Evolutionary conservation across 148 eudicot species (phyloP).

Genomic region (Vaccinium macrocarpon): DNA sequence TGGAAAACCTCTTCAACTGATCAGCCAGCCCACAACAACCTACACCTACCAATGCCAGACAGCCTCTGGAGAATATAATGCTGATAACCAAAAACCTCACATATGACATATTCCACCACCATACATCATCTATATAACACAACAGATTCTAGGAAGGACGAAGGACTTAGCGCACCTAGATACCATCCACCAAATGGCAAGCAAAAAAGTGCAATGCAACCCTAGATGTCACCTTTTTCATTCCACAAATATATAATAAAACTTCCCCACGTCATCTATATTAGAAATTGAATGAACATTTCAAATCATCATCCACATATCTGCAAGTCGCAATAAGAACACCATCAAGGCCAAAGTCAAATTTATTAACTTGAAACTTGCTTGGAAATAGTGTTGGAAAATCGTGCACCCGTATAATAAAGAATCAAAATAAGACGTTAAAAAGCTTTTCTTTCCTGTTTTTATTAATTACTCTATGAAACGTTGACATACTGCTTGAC

Average conservation of each 20-base stretch:
- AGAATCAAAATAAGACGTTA: background rate
- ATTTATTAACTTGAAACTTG: background rate
- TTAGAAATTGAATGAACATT: background rate
- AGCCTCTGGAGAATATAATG: background rate
- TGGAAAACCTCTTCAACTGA: background rate
- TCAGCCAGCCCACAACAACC: background rate
- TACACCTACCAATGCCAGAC: background rate
- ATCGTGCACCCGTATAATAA: background rate
- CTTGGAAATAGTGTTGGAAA: background rate
- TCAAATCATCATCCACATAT: background rate
- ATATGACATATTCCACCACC: background rate
- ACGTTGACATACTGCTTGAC: too few species aligned
- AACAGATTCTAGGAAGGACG: background rate
- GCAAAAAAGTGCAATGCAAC: background rate
- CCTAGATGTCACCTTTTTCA: background rate
- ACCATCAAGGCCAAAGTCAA: background rate
- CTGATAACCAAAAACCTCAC: background rate
- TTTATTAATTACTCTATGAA: slow-evolving; percentile 1
- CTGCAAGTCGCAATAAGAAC: background rate
- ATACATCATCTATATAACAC: background rate
- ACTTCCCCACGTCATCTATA: background rate
- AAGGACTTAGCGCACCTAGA: background rate
- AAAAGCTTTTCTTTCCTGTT: background rate
- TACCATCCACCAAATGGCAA: slow-evolving; percentile 9
- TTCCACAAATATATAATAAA: background rate